Evolutionary conservation across 352 stramenopile genomes (phyloP).

Genomic region (Halophytophthora polymorphica): DNA sequence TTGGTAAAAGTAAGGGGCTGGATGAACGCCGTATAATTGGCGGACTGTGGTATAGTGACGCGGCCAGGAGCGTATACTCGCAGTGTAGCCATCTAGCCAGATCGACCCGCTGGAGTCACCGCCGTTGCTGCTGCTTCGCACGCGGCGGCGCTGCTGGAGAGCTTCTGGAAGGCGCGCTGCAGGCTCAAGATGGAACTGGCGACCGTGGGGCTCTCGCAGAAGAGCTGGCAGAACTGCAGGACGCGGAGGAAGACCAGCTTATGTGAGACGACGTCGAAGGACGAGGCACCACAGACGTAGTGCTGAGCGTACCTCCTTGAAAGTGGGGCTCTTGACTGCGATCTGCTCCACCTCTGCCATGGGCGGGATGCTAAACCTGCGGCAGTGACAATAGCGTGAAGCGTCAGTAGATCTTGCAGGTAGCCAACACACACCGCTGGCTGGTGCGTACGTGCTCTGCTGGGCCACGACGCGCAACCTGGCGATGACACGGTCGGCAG

Average conservation of each 20-base stretch:
- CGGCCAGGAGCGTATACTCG: too few relatives aligned
- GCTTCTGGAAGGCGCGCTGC: slow-evolving; percentile 39
- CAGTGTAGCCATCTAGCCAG: too few relatives aligned
- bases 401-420: not conserved
- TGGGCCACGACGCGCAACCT: slow-evolving; percentile 43
- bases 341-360: slow-evolving; percentile 51
- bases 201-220: slow-evolving; percentile 44
- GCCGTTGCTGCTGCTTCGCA: not conserved
- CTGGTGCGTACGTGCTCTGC: slow-evolving; percentile 34
- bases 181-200: slow-evolving; percentile 33
- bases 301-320: slow-evolving; percentile 43
- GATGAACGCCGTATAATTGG: too few relatives aligned
- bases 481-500: slow-evolving; percentile 45
- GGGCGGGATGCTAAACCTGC: slow-evolving; percentile 43
- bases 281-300: not conserved
- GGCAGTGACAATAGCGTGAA: not conserved
- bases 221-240: slow-evolving; percentile 45
- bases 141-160: slow-evolving; percentile 9
- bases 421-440: not conserved
- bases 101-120: too few relatives aligned
- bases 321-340: slow-evolving; percentile 47
- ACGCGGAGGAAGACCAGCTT: not conserved
- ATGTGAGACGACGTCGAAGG: too few relatives aligned
- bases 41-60: too few relatives aligned
- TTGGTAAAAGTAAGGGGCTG: too few relatives aligned